Evolutionary conservation across 73 alveolate genomes (phyloP).

Genomic region (Symbiodinium pilosum): DNA sequence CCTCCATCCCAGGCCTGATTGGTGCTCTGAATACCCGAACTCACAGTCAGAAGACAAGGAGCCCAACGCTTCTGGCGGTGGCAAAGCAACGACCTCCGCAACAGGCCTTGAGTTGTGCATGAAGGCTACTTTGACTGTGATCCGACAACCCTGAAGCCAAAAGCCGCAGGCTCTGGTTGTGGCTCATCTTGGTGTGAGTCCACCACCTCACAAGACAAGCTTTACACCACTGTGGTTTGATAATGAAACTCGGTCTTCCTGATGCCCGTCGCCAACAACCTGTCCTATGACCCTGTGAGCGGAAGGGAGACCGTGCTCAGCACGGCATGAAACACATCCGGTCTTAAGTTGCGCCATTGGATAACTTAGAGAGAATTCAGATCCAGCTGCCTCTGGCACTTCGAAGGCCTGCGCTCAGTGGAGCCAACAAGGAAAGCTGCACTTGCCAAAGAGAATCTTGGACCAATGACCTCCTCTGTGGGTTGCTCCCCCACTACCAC

Average conservation of each 20-base stretch:
- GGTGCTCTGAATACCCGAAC: background rate
- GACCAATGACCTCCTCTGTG: background rate
- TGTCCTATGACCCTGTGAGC: no score
- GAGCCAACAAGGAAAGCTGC: background rate
- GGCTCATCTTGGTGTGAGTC: background rate
- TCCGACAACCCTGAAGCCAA: background rate
- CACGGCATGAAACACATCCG: no score
- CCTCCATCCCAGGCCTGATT: conserved; percentile 94
- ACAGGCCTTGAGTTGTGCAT: background rate
- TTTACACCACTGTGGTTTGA: no score
- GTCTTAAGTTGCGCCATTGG: background rate
- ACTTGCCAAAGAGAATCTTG: background rate
- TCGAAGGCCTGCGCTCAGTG: background rate
- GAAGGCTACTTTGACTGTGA: no score
- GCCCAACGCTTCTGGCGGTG: background rate
- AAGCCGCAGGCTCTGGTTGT: background rate
- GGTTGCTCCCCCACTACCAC: conserved; percentile 26
- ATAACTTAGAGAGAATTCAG: background rate
- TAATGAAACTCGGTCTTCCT: no score
- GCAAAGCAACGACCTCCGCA: background rate
- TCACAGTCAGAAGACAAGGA: background rate
- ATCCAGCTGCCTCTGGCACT: background rate
- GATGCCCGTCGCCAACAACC: no score
- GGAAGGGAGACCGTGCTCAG: no score
- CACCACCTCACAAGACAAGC: background rate